Evolutionary conservation across 257 asterid species (phyloP).

Genomic region (Euphrasia confusa): DNA sequence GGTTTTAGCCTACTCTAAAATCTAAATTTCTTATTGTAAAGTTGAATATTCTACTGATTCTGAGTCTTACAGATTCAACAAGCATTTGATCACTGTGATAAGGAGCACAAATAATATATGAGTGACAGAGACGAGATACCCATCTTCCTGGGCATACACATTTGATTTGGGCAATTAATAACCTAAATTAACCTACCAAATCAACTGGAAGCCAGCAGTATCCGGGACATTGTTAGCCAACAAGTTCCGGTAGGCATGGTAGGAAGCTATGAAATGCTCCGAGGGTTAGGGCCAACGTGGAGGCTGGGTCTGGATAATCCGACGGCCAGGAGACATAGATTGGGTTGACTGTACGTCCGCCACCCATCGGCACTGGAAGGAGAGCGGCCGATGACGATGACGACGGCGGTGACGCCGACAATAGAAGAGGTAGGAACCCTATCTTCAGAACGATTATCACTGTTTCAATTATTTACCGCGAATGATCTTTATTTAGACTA

Average conservation of each 20-base stretch:
- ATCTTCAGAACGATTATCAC: neutral
- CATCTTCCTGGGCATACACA: neutral
- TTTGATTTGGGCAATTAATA: neutral
- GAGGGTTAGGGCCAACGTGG: slow-evolving; percentile 3
- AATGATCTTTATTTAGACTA: too few relatives aligned
- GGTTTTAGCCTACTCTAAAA: neutral
- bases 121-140: neutral
- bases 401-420: neutral
- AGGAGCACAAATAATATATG: neutral
- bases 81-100: neutral
- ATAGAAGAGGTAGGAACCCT: neutral
- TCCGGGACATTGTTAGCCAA: neutral
- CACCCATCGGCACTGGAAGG: neutral
- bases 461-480: neutral
- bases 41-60: neutral
- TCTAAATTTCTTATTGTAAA: neutral
- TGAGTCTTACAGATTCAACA: neutral
- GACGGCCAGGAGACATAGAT: neutral
- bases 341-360: neutral
- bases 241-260: neutral
- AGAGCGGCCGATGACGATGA: neutral
- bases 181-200: neutral
- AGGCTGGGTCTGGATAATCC: neutral
- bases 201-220: neutral
- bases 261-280: neutral